These are phyloP conservation scores for Sphenostylis stenocarpa DNA, from an alignment of 306 rosid genomes.

Conservation along the genomic window DNA sequence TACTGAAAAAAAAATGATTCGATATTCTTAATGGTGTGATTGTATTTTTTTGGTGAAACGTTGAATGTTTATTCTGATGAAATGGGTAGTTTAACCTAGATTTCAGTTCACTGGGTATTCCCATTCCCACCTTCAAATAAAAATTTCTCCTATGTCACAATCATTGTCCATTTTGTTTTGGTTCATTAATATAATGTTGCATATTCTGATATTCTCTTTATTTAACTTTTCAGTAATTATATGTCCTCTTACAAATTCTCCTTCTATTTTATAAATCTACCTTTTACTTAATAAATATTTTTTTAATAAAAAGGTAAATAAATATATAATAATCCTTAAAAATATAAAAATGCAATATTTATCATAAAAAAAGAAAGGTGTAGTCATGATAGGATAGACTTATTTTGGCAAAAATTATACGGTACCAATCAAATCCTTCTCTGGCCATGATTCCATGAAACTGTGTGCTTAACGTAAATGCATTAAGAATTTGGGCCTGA, in stretches of 20 bases:
- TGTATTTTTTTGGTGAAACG: neutral
- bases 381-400: neutral
- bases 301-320: neutral
- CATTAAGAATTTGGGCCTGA: neutral
- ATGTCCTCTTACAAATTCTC: neutral
- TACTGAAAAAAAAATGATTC: no score
- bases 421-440: neutral
- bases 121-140: no score
- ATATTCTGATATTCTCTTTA: neutral
- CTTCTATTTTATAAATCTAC: neutral
- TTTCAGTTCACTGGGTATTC: no score
- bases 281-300: neutral
- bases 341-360: no score
- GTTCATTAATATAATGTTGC: neutral
- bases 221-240: neutral
- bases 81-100: neutral
- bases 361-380: no score
- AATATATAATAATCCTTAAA: neutral
- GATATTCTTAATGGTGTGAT: no score
- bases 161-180: neutral
- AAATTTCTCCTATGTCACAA: neutral
- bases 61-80: neutral
- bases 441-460: neutral
- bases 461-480: no score
- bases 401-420: neutral